Conservation (phyloP, 768 basidiomycete species). For the Kwoniella europaea region DNA sequence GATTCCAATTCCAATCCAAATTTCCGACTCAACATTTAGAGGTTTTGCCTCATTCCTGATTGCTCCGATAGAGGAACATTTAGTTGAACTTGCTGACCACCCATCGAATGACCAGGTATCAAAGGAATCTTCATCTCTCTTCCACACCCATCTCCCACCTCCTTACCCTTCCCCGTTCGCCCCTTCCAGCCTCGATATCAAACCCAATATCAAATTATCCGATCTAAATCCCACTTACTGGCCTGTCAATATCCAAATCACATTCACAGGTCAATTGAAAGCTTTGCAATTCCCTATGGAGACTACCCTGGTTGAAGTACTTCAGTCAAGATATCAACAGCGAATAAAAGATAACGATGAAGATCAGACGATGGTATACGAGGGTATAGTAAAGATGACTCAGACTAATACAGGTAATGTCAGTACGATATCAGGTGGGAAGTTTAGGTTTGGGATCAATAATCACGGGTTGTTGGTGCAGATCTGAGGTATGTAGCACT, state of each 20-base stretch:
- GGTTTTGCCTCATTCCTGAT: no score
- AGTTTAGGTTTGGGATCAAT: slow-evolving; percentile 36
- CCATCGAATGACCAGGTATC: slow-evolving; percentile 6
- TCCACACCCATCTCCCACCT: slow-evolving; percentile 36
- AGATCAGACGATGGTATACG: slow-evolving; percentile 18
- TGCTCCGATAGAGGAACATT: no score
- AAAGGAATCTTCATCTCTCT: slow-evolving; percentile 35
- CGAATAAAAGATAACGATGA: not conserved
- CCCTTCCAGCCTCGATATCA: slow-evolving; percentile 3
- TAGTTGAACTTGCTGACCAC: no score
- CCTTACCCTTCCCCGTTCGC: slow-evolving; percentile 37
- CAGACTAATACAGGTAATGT: slow-evolving; percentile 10
- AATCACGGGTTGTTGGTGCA: slow-evolving; percentile 20
- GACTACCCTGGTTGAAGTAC: slow-evolving; percentile 31
- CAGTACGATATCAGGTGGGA: slow-evolving; percentile 27
- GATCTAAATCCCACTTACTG: slow-evolving; percentile 17
- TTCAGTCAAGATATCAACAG: slow-evolving; percentile 7
- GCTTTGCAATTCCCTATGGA: slow-evolving; percentile 43
- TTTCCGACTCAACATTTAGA: no score
- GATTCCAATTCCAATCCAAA: no score
- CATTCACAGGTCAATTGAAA: slow-evolving; percentile 30
- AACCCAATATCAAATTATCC: not conserved
- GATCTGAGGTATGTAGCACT: slow-evolving; percentile 26
- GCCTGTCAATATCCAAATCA: slow-evolving; percentile 49
- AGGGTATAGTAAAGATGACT: slow-evolving; percentile 29